Percentiles rank a stretch among this genome's conserved stretches.
These are phyloP conservation scores for Nigrospora osmanthi DNA, from an alignment of 2,329 filamentous ascomycete genomes.

Conservation along the genomic window DNA sequence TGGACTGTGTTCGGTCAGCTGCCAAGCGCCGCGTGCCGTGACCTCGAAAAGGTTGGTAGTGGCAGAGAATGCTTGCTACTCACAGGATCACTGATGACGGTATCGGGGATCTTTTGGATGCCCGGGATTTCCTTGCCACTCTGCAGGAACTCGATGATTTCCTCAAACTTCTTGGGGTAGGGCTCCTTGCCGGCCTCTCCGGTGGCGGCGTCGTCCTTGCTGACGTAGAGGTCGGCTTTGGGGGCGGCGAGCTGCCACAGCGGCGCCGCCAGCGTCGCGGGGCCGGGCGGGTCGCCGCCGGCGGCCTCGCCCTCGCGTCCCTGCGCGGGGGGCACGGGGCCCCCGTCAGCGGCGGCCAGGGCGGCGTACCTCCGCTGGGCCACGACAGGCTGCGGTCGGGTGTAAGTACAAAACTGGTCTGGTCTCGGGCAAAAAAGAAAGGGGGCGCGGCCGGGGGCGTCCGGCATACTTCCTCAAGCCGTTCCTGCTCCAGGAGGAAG, in stretches of 20 bases:
- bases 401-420: neutral
- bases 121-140: slow-evolving; percentile 66
- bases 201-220: slow-evolving; percentile 9
- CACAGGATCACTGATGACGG: slow-evolving; percentile 53
- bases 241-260: slow-evolving; percentile 23
- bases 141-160: slow-evolving; percentile 68
- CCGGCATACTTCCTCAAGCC: slow-evolving; percentile 3
- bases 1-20: neutral
- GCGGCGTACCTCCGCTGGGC: slow-evolving; percentile 2
- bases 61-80: neutral
- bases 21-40: too few relatives aligned
- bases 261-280: slow-evolving; percentile 4
- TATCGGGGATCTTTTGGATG: slow-evolving; percentile 67
- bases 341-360: neutral
- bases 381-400: slow-evolving; percentile 2
- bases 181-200: slow-evolving; percentile 31
- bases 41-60: neutral
- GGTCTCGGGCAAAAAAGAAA: too few relatives aligned
- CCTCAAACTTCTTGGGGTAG: slow-evolving; percentile 66
- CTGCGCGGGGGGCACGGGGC: neutral
- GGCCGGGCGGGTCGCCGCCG: neutral
- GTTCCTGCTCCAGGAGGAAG: slow-evolving; percentile 5
- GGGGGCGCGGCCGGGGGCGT: neutral
- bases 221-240: slow-evolving; percentile 20
- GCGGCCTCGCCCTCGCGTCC: neutral